Percentiles rank a stretch among this genome's conserved stretches.
Conservation (phyloP, 2,329 filamentous ascomycete species). For the Dactylella cylindrospora region DNA sequence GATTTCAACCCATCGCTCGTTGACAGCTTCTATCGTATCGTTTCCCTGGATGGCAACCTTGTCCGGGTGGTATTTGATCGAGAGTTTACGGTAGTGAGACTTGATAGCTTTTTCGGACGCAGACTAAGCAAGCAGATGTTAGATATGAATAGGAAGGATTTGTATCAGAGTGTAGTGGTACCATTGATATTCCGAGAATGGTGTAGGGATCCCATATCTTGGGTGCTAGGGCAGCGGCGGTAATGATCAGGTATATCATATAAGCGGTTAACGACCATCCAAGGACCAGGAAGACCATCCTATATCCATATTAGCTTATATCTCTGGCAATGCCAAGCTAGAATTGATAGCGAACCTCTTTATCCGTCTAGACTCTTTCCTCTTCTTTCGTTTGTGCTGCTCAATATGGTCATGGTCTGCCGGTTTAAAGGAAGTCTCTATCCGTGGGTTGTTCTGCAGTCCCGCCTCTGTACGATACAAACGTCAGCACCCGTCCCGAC, state of each 20-base stretch:
- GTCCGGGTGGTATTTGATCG: constrained; percentile 86
- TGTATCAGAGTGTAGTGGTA: constrained; percentile 53
- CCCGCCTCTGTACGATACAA: constrained; percentile 49
- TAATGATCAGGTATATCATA: constrained; percentile 87
- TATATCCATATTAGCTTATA: neutral
- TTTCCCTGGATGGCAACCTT: constrained; percentile 91
- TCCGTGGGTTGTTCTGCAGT: constrained; percentile 41
- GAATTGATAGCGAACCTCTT: constrained; percentile 68
- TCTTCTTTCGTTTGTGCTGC: constrained; percentile 77
- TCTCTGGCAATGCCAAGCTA: neutral
- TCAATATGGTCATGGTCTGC: constrained; percentile 82
- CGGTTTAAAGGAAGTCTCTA: constrained; percentile 69
- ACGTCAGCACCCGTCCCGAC: neutral
- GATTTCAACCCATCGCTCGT: constrained; percentile 86
- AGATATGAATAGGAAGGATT: neutral
- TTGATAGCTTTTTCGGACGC: constrained; percentile 89
- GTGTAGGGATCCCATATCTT: constrained; percentile 98
- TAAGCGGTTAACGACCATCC: constrained; percentile 83
- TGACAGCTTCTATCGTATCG: constrained; percentile 80
- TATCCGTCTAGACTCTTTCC: constrained; percentile 82
- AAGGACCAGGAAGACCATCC: constrained; percentile 61
- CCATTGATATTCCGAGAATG: constrained; percentile 81
- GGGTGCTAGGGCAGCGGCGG: constrained; percentile 55
- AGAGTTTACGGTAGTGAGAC: constrained; percentile 82
- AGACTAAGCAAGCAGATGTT: constrained; percentile 55